phyloP scores from a whole-genome alignment of 75 land plant genomes.

The Selaginella moellendorffii region DNA sequence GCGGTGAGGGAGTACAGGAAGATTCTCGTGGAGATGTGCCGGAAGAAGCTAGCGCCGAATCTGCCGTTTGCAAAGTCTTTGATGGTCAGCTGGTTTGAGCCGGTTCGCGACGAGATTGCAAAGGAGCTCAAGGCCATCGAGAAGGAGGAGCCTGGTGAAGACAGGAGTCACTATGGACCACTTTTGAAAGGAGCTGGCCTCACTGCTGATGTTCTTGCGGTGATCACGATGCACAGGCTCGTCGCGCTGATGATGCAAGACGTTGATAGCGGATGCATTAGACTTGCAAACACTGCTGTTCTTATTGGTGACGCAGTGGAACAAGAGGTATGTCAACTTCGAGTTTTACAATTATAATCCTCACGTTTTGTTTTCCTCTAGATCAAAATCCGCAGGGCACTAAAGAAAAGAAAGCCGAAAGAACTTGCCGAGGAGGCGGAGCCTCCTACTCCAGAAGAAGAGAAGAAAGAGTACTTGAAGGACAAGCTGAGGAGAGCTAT shows the following conservation, averaged over 20 bases:
- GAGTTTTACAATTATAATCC: no score
- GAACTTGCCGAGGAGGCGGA: background rate
- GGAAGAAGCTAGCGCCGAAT: constrained; percentile 79
- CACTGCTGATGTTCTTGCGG: constrained; percentile 81
- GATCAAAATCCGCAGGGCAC: background rate
- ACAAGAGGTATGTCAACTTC: constrained; percentile 75
- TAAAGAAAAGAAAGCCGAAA: background rate
- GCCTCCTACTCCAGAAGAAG: constrained; percentile 10
- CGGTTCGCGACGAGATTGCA: background rate
- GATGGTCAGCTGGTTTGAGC: background rate
- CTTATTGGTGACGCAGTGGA: constrained; percentile 80
- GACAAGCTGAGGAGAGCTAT: constrained; percentile 46
- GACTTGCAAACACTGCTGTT: constrained; percentile 49
- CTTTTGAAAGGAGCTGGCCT: constrained; percentile 26
- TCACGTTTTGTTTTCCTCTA: no score
- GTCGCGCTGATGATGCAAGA: constrained; percentile 60
- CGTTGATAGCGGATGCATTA: constrained; percentile 24
- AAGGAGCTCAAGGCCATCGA: background rate
- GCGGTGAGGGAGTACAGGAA: constrained; percentile 76
- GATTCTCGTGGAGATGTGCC: constrained; percentile 65
- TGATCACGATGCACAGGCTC: constrained; percentile 85
- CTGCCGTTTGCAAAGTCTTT: constrained; percentile 65
- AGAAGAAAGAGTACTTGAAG: constrained; percentile 34
- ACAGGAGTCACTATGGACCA: constrained; percentile 23
- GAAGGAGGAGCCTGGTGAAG: constrained; percentile 14